Evolutionary conservation across 768 basidiomycete species (phyloP).

Genomic region (Mycena chlorophos): DNA sequence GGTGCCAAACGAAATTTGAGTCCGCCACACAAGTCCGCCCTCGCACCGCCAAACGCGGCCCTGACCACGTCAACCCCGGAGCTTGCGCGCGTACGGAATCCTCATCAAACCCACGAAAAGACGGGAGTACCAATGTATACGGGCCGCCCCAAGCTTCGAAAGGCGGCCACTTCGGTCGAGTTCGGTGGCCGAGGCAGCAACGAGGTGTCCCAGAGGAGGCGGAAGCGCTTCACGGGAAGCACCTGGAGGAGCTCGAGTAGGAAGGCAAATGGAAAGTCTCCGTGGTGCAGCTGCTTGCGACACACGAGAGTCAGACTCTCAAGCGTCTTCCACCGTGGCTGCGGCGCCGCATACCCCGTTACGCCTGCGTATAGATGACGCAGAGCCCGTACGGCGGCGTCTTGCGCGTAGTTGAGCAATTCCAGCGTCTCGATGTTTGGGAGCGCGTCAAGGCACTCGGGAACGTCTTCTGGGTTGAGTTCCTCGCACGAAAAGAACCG

Average conservation of each 20-base stretch:
- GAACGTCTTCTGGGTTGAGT: neutral
- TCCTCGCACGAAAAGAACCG: neutral
- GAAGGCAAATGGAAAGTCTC: slow-evolving; percentile 5
- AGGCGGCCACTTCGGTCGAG: neutral
- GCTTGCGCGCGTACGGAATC: neutral
- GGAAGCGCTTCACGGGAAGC: neutral
- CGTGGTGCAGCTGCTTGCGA: neutral
- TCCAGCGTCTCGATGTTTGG: slow-evolving; percentile 3
- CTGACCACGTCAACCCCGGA: neutral
- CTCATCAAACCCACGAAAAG: neutral
- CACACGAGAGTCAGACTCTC: slow-evolving; percentile 2
- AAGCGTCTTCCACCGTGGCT: neutral
- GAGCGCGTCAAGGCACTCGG: neutral
- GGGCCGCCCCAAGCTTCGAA: neutral
- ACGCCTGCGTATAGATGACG: slow-evolving; percentile 1
- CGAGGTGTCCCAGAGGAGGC: slow-evolving; percentile 1
- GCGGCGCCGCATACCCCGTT: neutral
- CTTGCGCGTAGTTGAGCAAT: slow-evolving; percentile 4
- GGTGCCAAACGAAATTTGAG: no score
- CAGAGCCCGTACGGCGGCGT: neutral
- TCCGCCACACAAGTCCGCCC: no score
- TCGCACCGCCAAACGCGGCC: neutral
- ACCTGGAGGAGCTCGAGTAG: neutral
- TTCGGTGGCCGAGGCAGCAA: slow-evolving; percentile 7
- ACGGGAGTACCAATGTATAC: neutral